Conservation (phyloP, 2,329 filamentous ascomycete species). For the Chaetomiaceae sp. region DNA sequence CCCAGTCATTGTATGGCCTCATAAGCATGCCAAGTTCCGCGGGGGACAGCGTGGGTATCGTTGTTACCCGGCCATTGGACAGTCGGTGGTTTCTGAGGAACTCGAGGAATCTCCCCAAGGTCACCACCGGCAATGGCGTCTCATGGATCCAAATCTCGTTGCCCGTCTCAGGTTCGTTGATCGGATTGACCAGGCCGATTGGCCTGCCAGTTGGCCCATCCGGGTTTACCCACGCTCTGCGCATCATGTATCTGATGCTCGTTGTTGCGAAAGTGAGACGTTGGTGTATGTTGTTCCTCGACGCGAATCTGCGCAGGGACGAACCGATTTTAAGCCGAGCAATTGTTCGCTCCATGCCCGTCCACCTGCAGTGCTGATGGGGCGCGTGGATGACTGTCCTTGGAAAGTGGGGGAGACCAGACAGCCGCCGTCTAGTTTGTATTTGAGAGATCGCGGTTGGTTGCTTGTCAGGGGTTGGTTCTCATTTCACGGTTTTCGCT, state of each 20-base stretch:
- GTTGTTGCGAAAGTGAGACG: not conserved
- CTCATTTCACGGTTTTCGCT: too few relatives aligned
- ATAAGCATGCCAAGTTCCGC: not conserved
- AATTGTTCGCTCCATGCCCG: not conserved
- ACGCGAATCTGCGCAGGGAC: not conserved
- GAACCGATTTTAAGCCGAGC: not conserved
- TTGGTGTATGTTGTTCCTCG: not conserved
- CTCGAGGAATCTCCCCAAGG: not conserved
- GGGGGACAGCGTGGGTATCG: not conserved
- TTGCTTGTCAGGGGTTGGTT: too few relatives aligned
- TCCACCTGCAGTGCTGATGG: too few relatives aligned
- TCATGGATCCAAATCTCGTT: not conserved
- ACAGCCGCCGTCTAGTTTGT: too few relatives aligned
- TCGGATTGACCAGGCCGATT: not conserved
- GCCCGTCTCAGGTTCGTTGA: not conserved
- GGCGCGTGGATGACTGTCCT: too few relatives aligned
- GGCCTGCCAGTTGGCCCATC: not conserved
- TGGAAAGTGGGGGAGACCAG: too few relatives aligned
- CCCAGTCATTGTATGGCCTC: conserved; percentile 11
- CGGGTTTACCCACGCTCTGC: not conserved
- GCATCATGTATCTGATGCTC: not conserved
- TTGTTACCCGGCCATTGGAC: not conserved
- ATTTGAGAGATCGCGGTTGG: too few relatives aligned
- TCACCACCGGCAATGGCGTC: not conserved
- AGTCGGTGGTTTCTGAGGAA: not conserved